These are phyloP conservation scores for Pseudogymnoascus sp. DNA, from an alignment of 2,329 filamentous ascomycete species.

Conservation along the genomic window DNA sequence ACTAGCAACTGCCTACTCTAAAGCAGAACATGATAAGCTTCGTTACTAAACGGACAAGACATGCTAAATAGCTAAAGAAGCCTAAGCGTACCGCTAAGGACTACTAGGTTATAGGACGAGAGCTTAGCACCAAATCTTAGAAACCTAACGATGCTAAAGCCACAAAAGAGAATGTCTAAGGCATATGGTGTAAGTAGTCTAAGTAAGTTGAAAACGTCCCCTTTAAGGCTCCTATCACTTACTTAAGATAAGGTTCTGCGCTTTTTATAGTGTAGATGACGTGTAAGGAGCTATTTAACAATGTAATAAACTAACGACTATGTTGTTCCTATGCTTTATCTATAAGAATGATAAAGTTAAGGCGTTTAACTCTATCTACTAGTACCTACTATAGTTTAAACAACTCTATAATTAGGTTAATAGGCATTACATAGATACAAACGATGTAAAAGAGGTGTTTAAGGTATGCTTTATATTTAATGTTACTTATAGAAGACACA, in stretches of 20 bases:
- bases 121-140: neutral
- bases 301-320: constrained; percentile 3
- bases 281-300: neutral
- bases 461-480: too few species aligned
- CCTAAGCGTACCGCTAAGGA: neutral
- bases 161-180: neutral
- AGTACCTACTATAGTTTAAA: constrained; percentile 13
- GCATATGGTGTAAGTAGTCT: neutral
- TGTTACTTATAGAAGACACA: too few species aligned
- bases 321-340: constrained; percentile 6
- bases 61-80: too few species aligned
- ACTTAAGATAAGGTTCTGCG: constrained; percentile 3
- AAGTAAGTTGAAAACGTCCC: neutral
- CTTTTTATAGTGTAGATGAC: neutral
- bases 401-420: too few species aligned
- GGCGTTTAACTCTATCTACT: constrained; percentile 18
- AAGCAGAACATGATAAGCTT: too few species aligned
- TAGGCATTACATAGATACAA: neutral
- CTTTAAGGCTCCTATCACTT: neutral
- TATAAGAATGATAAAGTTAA: constrained; percentile 4
- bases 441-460: constrained; percentile 10
- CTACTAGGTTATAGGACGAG: neutral
- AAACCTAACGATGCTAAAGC: neutral
- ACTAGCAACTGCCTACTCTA: too few species aligned
- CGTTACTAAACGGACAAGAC: too few species aligned